These are phyloP conservation scores for Fusarium subtropicale DNA, from an alignment of 2,329 filamentous ascomycete genomes.

Conservation along the genomic window DNA sequence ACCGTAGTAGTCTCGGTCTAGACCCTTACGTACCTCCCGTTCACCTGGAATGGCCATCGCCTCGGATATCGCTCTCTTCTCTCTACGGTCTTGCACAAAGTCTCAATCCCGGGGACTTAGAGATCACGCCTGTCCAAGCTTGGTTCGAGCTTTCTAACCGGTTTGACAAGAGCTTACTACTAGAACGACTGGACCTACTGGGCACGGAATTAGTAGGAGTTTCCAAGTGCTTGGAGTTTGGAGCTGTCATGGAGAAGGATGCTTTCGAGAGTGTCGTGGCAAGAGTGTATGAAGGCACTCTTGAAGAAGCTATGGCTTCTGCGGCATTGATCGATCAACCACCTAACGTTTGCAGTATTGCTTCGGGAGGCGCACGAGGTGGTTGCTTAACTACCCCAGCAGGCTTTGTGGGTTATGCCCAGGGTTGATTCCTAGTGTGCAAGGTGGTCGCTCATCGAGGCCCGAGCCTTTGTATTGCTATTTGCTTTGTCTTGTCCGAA, in stretches of 20 bases:
- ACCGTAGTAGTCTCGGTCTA: slow-evolving; percentile 25
- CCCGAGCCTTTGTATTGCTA: neutral
- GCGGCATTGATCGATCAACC: slow-evolving; percentile 7
- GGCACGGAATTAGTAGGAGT: slow-evolving; percentile 57
- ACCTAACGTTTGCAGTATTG: slow-evolving; percentile 13
- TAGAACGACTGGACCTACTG: slow-evolving; percentile 54
- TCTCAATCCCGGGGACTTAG: slow-evolving; percentile 56
- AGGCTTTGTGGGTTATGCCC: slow-evolving; percentile 26
- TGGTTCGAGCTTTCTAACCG: slow-evolving; percentile 64
- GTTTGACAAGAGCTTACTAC: slow-evolving; percentile 56
- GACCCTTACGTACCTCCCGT: slow-evolving; percentile 40
- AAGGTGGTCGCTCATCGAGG: neutral
- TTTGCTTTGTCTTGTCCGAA: neutral
- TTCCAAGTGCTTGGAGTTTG: slow-evolving; percentile 61
- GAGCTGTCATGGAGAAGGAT: slow-evolving; percentile 59
- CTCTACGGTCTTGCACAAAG: slow-evolving; percentile 60
- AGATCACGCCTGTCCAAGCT: slow-evolving; percentile 64
- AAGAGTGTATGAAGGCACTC: slow-evolving; percentile 53
- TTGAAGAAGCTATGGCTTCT: slow-evolving; percentile 38
- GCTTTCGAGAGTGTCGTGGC: slow-evolving; percentile 61
- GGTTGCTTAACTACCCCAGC: slow-evolving; percentile 2
- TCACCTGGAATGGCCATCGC: slow-evolving; percentile 53
- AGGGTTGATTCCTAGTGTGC: slow-evolving; percentile 12
- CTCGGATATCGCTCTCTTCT: slow-evolving; percentile 56
- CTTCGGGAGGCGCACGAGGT: neutral